phyloP scores from a whole-genome alignment of 257 asterid species.

The Solanum chmielewskii region DNA sequence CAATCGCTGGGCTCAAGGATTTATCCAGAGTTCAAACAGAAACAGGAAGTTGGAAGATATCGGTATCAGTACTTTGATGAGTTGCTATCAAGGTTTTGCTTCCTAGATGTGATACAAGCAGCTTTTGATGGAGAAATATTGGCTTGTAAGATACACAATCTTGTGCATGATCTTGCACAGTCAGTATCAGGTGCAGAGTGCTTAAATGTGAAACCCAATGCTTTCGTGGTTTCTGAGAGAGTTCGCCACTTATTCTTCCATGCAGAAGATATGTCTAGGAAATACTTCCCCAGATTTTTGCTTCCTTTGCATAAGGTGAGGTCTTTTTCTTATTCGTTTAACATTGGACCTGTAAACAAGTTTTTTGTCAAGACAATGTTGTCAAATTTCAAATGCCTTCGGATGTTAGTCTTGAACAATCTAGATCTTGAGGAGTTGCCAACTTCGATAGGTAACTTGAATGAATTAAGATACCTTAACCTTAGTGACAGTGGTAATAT shows the following conservation, averaged over 20 bases:
- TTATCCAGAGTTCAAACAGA: conserved; percentile 10
- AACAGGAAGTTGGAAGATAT: conserved; percentile 19
- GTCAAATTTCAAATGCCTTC: conserved; percentile 16
- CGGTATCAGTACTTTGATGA: conserved; percentile 37
- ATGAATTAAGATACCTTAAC: conserved; percentile 24
- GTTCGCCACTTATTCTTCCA: conserved; percentile 23
- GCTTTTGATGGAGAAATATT: conserved; percentile 50
- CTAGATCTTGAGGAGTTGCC: conserved; percentile 33
- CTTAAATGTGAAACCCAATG: conserved; percentile 15
- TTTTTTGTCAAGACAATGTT: conserved; percentile 6
- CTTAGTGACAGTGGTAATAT: conserved; percentile 20
- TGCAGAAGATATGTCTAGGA: conserved; percentile 10
- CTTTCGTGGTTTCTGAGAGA: conserved; percentile 4
- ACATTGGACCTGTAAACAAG: conserved; percentile 13
- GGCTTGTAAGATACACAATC: conserved; percentile 43
- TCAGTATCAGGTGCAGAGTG: conserved; percentile 37
- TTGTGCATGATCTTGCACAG: conserved; percentile 45
- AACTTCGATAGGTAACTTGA: conserved; percentile 25
- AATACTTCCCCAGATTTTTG: conserved; percentile 11
- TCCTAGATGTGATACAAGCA: conserved; percentile 39
- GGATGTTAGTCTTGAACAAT: conserved; percentile 20
- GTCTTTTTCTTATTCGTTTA: conserved; percentile 21
- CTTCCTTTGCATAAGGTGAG: conserved; percentile 20
- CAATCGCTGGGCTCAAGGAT: conserved; percentile 55
- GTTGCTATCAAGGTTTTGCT: conserved; percentile 39